Evolutionary conservation across 1,284 basidiomycete species (phyloP).

Genomic region (Cutaneotrichosporon sp.): DNA sequence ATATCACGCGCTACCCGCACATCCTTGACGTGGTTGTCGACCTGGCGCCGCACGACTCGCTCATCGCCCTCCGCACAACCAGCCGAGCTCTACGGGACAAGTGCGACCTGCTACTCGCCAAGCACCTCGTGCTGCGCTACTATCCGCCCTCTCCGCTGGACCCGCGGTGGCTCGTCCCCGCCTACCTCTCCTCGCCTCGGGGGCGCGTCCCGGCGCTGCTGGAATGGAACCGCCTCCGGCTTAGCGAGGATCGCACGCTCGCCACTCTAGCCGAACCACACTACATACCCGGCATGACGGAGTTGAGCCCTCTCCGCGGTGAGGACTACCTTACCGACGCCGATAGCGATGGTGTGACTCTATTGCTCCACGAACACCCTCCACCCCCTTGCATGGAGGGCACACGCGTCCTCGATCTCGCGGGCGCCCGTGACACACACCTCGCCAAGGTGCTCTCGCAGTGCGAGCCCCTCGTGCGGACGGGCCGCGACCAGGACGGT

Average conservation of each 20-base stretch:
- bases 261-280: neutral
- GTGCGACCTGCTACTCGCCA: too few species aligned
- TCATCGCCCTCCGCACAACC: too few species aligned
- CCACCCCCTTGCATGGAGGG: neutral
- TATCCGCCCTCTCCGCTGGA: too few species aligned
- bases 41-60: too few species aligned
- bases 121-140: too few species aligned
- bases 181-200: neutral
- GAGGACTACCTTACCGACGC: neutral
- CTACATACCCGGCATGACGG: neutral
- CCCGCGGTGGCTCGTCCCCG: neutral
- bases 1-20: too few species aligned
- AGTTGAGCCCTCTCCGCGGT: neutral
- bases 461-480: neutral
- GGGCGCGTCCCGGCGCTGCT: neutral
- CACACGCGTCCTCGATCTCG: neutral
- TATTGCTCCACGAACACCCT: neutral
- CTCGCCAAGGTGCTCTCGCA: neutral
- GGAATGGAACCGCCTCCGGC: neutral
- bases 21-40: too few species aligned
- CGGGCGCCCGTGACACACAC: neutral
- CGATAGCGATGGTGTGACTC: neutral
- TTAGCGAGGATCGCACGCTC: neutral
- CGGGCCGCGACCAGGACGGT: neutral
- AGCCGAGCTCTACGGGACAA: too few species aligned